Evolutionary conservation across 495 filamentous ascomycete genomes (phyloP).

Genomic region (Lasiosphaeris hirsuta): DNA sequence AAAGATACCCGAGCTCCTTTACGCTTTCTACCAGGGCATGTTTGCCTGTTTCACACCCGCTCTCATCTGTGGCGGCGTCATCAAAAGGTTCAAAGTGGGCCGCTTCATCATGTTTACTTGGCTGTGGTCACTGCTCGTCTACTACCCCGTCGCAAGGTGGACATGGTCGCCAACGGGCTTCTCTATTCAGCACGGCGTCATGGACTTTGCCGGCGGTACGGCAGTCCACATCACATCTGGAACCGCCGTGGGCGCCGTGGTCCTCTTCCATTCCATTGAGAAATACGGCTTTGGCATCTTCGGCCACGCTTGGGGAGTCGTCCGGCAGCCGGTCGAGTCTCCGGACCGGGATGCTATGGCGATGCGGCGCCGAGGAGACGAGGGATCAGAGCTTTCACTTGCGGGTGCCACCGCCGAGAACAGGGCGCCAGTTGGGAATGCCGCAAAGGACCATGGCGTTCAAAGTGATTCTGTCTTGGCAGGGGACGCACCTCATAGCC

Average conservation of each 20-base stretch:
- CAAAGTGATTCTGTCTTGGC: background rate
- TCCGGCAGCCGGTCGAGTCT: background rate
- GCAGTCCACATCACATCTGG: conserved; percentile 4
- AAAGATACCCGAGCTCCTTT: conserved; percentile 1
- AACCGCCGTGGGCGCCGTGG: background rate
- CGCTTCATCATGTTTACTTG: background rate
- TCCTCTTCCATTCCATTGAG: background rate
- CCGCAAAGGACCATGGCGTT: background rate
- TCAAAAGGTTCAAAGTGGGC: conserved; percentile 3
- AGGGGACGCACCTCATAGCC: background rate
- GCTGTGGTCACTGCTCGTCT: conserved; percentile 2
- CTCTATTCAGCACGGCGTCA: background rate
- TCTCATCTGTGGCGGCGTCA: conserved; percentile 2
- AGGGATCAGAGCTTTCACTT: too few relatives aligned
- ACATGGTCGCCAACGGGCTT: background rate
- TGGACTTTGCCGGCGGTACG: conserved; percentile 3
- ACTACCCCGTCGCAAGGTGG: conserved; percentile 4
- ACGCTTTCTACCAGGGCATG: conserved; percentile 4
- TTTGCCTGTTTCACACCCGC: conserved; percentile 1
- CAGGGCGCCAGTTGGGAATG: background rate
- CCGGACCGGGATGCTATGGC: background rate
- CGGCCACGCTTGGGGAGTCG: background rate
- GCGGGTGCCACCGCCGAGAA: too few relatives aligned
- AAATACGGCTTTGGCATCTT: background rate
- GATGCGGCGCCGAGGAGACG: background rate